Evolutionary conservation across 306 rosid genomes (phyloP).

Genomic region (Castanea mollissima): DNA sequence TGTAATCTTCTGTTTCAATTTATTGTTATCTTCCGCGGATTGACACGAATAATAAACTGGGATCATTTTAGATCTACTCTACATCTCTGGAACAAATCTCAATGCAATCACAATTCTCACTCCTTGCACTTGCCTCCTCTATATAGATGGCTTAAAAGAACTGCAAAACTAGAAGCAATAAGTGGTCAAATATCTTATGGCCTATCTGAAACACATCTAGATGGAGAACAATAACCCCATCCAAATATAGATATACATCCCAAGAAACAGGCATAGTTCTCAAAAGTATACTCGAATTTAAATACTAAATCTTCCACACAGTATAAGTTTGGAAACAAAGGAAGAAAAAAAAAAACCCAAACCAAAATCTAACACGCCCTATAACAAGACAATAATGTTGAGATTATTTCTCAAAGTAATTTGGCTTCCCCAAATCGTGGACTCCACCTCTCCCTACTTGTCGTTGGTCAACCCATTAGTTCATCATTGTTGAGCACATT

Average conservation of each 20-base stretch:
- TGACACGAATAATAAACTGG: too few species aligned
- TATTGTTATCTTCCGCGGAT: too few species aligned
- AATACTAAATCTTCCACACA: not conserved
- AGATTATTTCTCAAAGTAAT: not conserved
- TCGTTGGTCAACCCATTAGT: not conserved
- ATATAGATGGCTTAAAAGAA: too few species aligned
- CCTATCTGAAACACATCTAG: not conserved
- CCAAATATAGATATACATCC: not conserved
- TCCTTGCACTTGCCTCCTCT: too few species aligned
- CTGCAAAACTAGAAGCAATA: too few species aligned
- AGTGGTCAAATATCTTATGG: too few species aligned
- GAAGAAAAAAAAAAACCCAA: not conserved
- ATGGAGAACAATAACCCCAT: not conserved
- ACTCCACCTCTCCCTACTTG: not conserved
- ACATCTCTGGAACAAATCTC: too few species aligned
- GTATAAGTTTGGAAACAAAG: not conserved
- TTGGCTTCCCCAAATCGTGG: not conserved
- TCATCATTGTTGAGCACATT: slow-evolving; percentile 82
- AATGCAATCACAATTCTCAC: too few species aligned
- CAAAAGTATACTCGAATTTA: not conserved
- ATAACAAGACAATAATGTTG: not conserved
- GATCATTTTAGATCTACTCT: too few species aligned
- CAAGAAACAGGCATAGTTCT: not conserved
- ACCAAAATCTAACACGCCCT: not conserved
- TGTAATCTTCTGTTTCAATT: too few species aligned